A percentile compares a stretch with the other conserved stretches of the same genome.
Conservation (phyloP, 805 yeast genomes). For the Monosporozyma unispora region DNA sequence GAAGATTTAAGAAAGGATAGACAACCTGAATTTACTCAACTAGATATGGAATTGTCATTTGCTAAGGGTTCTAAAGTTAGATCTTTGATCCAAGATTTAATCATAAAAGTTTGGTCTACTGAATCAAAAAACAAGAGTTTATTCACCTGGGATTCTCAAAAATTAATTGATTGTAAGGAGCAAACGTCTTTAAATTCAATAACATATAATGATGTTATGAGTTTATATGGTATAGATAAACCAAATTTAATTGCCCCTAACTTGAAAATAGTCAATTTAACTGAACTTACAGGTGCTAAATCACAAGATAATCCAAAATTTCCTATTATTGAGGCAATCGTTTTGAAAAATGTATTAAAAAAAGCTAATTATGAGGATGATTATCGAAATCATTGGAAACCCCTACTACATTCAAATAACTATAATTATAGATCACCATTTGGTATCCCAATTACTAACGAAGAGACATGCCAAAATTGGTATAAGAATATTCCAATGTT, state of each 20-base stretch:
- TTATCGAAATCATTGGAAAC: constrained; percentile 29
- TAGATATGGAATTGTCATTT: constrained; percentile 92
- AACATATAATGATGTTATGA: constrained; percentile 60
- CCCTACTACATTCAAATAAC: constrained; percentile 33
- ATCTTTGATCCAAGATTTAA: constrained; percentile 48
- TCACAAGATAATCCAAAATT: constrained; percentile 37
- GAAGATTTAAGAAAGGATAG: constrained; percentile 92
- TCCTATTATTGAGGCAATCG: constrained; percentile 67
- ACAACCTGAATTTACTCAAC: constrained; percentile 95
- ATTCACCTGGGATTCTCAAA: constrained; percentile 18
- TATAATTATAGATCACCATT: constrained; percentile 54
- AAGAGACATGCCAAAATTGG: constrained; percentile 39
- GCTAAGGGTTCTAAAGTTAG: constrained; percentile 62
- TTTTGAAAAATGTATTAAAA: constrained; percentile 43
- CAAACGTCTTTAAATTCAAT: constrained; percentile 35
- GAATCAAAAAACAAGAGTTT: constrained; percentile 30
- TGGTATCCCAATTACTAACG: constrained; percentile 41
- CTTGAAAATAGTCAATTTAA: constrained; percentile 42
- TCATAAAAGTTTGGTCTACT: constrained; percentile 46
- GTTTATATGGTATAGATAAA: constrained; percentile 80
- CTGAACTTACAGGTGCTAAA: constrained; percentile 28
- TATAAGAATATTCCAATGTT: constrained; percentile 25
- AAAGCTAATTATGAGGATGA: constrained; percentile 13
- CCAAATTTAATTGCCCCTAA: constrained; percentile 72
- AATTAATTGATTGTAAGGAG: constrained; percentile 8